A percentile compares a stretch with the other conserved stretches of the same genome.
phyloP scores from a whole-genome alignment of 108 stramenopile species.

The Nitzschia sp. region DNA sequence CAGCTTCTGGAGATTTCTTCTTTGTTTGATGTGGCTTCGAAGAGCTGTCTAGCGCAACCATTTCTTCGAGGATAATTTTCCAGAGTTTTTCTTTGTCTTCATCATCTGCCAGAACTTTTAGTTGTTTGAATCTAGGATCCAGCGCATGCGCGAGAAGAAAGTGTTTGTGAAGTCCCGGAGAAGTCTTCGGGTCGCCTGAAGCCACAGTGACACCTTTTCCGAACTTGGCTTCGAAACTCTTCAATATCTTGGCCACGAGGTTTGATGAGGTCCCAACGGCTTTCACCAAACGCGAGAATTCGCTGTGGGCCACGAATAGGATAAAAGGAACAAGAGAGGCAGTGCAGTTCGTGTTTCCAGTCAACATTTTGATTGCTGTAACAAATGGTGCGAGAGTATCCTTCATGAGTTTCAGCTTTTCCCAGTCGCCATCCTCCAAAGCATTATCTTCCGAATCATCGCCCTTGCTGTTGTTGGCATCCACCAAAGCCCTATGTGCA shows the following conservation, averaged over 20 bases:
- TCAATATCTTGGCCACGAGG: conserved; percentile 1
- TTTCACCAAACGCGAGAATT: not conserved
- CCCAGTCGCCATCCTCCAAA: not conserved
- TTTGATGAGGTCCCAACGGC: not conserved
- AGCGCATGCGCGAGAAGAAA: not conserved
- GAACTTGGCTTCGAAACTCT: not conserved
- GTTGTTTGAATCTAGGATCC: conserved; percentile 12
- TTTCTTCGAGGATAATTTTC: not conserved
- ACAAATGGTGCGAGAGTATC: not conserved
- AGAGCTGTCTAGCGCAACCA: not conserved
- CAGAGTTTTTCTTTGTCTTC: not conserved
- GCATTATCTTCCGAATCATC: not conserved
- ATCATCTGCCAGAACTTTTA: not conserved
- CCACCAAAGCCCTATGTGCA: not conserved
- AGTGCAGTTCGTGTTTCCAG: not conserved
- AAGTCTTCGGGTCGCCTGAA: not conserved
- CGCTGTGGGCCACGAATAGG: not conserved
- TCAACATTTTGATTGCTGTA: not conserved
- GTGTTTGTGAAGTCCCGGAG: not conserved
- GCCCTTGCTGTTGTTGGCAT: not conserved
- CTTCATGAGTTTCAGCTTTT: not conserved
- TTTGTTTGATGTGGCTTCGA: not conserved
- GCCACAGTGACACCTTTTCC: not conserved
- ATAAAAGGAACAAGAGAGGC: conserved; percentile 1
- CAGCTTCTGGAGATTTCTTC: not conserved